These are phyloP conservation scores for Penicillium simplicissimum DNA, from an alignment of 495 filamentous ascomycete genomes.

Conservation along the genomic window DNA sequence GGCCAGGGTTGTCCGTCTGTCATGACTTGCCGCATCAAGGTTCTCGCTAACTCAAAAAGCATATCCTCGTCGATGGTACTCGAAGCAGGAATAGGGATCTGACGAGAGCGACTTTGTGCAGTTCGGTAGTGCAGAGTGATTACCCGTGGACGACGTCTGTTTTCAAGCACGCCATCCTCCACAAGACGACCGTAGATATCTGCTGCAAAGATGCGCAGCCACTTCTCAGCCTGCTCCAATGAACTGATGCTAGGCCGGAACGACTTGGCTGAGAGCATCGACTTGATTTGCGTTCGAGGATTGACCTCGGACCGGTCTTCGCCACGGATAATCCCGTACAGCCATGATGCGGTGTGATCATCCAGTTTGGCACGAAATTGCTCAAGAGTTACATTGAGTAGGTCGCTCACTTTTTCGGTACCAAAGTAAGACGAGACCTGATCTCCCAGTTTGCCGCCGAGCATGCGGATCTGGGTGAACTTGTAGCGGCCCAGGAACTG, in stretches of 20 bases:
- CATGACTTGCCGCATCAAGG: slow-evolving; percentile 71
- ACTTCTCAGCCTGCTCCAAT: slow-evolving; percentile 78
- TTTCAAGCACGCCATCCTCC: slow-evolving; percentile 88
- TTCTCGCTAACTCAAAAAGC: slow-evolving; percentile 78
- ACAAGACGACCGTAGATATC: slow-evolving; percentile 90
- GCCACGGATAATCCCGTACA: slow-evolving; percentile 83
- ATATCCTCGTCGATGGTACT: slow-evolving; percentile 66
- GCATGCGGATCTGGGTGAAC: slow-evolving; percentile 93
- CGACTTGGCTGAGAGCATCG: slow-evolving; percentile 97
- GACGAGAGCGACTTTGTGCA: slow-evolving; percentile 68
- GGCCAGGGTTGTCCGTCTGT: slow-evolving; percentile 82
- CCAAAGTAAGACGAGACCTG: slow-evolving; percentile 74
- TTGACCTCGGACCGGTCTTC: slow-evolving; percentile 88
- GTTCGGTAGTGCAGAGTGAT: slow-evolving; percentile 80
- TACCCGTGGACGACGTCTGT: slow-evolving; percentile 80
- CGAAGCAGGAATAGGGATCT: slow-evolving; percentile 75
- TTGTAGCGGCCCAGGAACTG: slow-evolving; percentile 84
- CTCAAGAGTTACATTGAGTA: slow-evolving; percentile 71
- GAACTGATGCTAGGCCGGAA: slow-evolving; percentile 83
- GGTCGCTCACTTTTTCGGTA: slow-evolving; percentile 76
- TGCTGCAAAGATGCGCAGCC: slow-evolving; percentile 89
- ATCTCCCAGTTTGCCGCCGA: slow-evolving; percentile 95
- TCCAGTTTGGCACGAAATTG: slow-evolving; percentile 78
- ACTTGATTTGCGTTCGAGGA: slow-evolving; percentile 89
- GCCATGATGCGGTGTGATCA: slow-evolving; percentile 84